Conservation (phyloP, 495 filamentous ascomycete genomes). For the Geopyxis carbonaria region DNA sequence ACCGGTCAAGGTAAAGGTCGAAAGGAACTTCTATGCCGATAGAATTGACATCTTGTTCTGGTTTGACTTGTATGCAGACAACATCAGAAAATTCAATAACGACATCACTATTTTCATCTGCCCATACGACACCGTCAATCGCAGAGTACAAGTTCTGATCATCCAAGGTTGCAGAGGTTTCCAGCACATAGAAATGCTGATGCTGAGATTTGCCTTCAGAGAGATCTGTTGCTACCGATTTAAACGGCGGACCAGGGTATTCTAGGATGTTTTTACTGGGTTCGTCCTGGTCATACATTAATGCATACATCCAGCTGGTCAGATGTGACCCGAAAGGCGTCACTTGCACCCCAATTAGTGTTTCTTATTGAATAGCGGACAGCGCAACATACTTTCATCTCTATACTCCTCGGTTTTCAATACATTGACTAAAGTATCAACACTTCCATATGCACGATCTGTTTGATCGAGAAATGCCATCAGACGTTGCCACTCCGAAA, state of each 20-base stretch:
- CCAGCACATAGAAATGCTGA: constrained; percentile 13
- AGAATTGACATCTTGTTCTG: constrained; percentile 30
- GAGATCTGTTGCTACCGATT: no score
- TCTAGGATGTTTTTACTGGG: no score
- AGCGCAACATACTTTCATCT: no score
- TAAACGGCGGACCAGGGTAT: no score
- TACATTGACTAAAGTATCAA: constrained; percentile 35
- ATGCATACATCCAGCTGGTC: no score
- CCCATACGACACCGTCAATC: constrained; percentile 51
- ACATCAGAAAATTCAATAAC: constrained; percentile 50
- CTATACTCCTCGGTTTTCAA: constrained; percentile 5
- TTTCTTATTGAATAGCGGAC: no score
- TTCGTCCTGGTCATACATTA: no score
- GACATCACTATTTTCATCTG: constrained; percentile 32
- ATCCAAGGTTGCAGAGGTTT: constrained; percentile 9
- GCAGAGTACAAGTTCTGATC: constrained; percentile 51
- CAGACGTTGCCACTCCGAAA: constrained; percentile 53
- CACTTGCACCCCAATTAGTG: no score
- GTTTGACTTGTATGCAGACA: constrained; percentile 41
- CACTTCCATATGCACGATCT: constrained; percentile 63
- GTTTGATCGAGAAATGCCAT: constrained; percentile 73
- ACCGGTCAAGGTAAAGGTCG: constrained; percentile 63
- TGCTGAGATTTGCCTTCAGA: constrained; percentile 7
- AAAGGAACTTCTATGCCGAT: constrained; percentile 50
- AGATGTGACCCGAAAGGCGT: no score